Percentiles rank a stretch among this genome's conserved stretches.
Conservation (phyloP, 192 early-diverging fungal species). For the Umbelopsis isabellina region DNA sequence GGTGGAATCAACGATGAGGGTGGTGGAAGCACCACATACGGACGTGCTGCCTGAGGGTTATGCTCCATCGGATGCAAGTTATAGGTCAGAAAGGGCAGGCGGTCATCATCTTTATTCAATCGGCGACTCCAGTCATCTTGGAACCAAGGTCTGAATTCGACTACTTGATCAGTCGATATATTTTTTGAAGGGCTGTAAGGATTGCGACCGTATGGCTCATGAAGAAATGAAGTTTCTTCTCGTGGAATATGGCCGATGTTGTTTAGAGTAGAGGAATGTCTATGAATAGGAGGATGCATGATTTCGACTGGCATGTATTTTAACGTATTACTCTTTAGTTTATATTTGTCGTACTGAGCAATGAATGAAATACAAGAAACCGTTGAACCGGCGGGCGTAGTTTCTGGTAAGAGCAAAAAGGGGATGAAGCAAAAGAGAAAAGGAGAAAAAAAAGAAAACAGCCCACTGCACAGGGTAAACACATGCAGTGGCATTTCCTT, state of each 20-base stretch:
- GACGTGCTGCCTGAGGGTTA: no score
- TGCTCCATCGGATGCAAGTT: no score
- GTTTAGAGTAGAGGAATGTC: background rate
- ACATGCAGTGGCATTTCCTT: conserved; percentile 5
- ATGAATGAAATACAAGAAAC: background rate
- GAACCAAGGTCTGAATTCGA: no score
- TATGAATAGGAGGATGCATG: background rate
- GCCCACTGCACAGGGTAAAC: background rate
- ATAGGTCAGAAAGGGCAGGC: no score
- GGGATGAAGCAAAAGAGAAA: background rate
- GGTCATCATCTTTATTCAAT: no score
- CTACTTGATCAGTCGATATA: no score
- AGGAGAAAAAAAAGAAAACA: background rate
- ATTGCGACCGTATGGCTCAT: no score
- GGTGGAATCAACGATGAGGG: background rate
- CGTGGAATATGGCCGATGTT: background rate
- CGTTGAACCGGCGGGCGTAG: no score
- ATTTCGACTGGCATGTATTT: conserved; percentile 1
- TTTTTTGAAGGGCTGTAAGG: no score
- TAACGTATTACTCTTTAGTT: background rate
- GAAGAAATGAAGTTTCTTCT: no score
- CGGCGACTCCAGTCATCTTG: no score
- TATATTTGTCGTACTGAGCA: background rate
- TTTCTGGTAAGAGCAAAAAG: background rate
- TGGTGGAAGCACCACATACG: conserved; percentile 2